A percentile compares a stretch with the other conserved stretches of the same genome.
phyloP scores from a whole-genome alignment of 345 rosid genomes.

The Hibiscus trionum region DNA sequence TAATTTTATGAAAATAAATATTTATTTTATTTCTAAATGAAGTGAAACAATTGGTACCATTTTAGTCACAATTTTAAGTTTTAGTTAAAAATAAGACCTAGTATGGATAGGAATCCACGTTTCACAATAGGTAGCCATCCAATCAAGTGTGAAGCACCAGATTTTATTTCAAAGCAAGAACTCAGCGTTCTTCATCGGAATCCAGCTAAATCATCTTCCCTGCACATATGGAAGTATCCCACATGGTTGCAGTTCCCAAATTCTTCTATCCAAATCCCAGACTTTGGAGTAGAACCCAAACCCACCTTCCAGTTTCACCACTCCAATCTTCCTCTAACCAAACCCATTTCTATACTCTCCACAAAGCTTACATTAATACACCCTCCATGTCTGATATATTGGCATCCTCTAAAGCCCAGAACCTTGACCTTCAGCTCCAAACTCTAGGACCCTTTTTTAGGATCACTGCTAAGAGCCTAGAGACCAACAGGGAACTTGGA shows the following conservation, averaged over 20 bases:
- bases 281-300: not conserved
- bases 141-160: not conserved
- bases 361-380: not conserved
- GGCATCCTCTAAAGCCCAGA: constrained; percentile 59
- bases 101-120: not conserved
- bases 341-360: constrained; percentile 12
- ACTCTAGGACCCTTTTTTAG: constrained; percentile 76
- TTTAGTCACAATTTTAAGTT: too few relatives aligned
- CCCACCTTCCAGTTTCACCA: not conserved
- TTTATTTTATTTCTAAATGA: too few relatives aligned
- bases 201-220: not conserved
- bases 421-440: constrained; percentile 62
- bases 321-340: constrained; percentile 6
- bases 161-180: not conserved
- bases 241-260: constrained; percentile 5
- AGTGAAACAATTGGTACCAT: too few relatives aligned
- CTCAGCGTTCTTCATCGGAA: not conserved
- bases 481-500: constrained; percentile 53
- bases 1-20: too few relatives aligned
- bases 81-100: too few relatives aligned
- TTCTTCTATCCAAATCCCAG: constrained; percentile 13
- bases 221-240: constrained; percentile 4
- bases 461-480: constrained; percentile 60
- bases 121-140: not conserved
- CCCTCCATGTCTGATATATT: constrained; percentile 76